Conservation (phyloP, 805 yeast genomes). For the Hanseniaspora opuntiae region DNA sequence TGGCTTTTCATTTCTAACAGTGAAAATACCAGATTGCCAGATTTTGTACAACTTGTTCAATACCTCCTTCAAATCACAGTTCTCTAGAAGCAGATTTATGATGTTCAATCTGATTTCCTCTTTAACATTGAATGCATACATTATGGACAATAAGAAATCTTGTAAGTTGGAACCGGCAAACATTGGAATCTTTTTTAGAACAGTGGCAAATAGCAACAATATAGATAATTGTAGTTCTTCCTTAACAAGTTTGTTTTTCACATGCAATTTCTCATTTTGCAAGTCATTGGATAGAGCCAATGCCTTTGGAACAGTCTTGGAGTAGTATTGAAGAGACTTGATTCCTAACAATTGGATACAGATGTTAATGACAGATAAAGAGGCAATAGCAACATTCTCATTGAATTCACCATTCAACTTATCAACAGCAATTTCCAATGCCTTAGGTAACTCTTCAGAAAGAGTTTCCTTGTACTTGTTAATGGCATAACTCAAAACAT, state of each 20-base stretch:
- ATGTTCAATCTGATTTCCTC: conserved; percentile 48
- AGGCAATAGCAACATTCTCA: conserved; percentile 57
- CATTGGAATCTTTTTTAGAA: conserved; percentile 72
- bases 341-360: conserved; percentile 69
- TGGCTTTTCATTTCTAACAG: conserved; percentile 12
- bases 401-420: conserved; percentile 33
- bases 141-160: conserved; percentile 45
- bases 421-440: conserved; percentile 40
- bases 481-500: conserved; percentile 50
- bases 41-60: conserved; percentile 46
- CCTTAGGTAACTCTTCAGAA: conserved; percentile 34
- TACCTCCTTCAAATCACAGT: conserved; percentile 52
- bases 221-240: conserved; percentile 48
- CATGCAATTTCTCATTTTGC: conserved; percentile 18
- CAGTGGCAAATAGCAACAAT: conserved; percentile 55
- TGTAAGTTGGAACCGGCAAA: conserved; percentile 60
- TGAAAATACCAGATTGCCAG: conserved; percentile 38
- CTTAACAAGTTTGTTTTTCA: conserved; percentile 9
- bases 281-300: conserved; percentile 33
- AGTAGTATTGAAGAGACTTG: conserved; percentile 69
- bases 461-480: conserved; percentile 45
- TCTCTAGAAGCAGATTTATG: conserved; percentile 46
- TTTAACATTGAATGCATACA: conserved; percentile 46
- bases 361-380: conserved; percentile 58
- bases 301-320: conserved; percentile 69